Percentiles rank a stretch among this genome's conserved stretches.
Evolutionary conservation across 331 rosid species (phyloP).

Genomic region (Prunus yedoensis): DNA sequence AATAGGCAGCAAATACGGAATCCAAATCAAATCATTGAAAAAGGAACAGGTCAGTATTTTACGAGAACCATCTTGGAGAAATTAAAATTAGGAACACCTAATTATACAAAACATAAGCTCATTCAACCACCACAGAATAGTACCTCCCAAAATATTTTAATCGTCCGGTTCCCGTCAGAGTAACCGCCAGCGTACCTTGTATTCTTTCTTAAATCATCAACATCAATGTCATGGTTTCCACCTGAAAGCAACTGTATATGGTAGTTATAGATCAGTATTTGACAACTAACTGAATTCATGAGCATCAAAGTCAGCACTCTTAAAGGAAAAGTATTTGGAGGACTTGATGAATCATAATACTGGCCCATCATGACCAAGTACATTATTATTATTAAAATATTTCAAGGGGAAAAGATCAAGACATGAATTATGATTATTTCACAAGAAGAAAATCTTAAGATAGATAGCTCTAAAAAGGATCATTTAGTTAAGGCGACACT

Average conservation of each 20-base stretch:
- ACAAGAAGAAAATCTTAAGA: neutral
- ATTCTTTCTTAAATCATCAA: constrained; percentile 80
- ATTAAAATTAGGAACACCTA: neutral
- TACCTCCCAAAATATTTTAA: constrained; percentile 97
- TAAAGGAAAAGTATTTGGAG: neutral
- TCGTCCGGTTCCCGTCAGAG: constrained; percentile 76
- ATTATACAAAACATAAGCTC: neutral
- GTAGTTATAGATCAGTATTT: constrained; percentile 37
- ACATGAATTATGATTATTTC: neutral
- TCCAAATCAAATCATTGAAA: neutral
- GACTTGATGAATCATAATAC: neutral
- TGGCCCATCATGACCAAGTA: neutral
- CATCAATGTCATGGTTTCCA: constrained; percentile 86
- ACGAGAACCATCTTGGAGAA: neutral
- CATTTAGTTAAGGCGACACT: neutral
- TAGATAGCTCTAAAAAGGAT: neutral
- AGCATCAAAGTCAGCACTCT: neutral
- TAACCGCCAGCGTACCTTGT: constrained; percentile 93
- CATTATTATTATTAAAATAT: neutral
- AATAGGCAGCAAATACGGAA: neutral
- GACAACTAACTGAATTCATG: constrained; percentile 23
- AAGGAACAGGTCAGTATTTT: neutral
- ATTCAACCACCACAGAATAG: constrained; percentile 4
- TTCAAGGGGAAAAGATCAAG: neutral
- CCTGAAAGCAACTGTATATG: constrained; percentile 89